Percentiles rank a stretch among this genome's conserved stretches.
Conservation (phyloP, 306 rosid genomes). For the Pterocarpus santalinus region DNA sequence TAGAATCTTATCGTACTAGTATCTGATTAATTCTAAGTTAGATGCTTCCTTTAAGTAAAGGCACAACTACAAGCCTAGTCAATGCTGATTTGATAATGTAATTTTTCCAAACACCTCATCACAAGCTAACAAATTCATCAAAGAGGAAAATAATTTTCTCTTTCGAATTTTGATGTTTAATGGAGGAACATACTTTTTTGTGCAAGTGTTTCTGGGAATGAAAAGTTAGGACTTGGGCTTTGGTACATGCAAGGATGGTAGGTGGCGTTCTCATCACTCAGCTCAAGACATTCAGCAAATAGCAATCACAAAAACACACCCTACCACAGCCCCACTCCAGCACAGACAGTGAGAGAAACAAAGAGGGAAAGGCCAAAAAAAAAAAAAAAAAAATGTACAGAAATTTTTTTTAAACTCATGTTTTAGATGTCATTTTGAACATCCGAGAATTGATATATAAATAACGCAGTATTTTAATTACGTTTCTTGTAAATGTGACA, state of each 20-base stretch:
- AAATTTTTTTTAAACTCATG: no score
- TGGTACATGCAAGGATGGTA: background rate
- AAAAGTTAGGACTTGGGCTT: no score
- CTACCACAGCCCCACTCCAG: conserved; percentile 33
- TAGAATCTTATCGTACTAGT: conserved; percentile 36
- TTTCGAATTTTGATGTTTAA: no score
- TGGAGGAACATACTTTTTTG: no score
- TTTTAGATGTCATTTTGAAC: no score
- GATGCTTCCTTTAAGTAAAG: conserved; percentile 34
- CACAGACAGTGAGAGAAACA: background rate
- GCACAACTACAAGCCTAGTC: background rate
- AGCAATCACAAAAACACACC: conserved; percentile 25
- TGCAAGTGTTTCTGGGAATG: no score
- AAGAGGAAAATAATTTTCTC: no score
- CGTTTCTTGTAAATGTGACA: no score
- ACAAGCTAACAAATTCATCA: no score
- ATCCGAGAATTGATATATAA: no score
- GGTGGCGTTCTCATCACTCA: conserved; percentile 25
- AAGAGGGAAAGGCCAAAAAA: background rate
- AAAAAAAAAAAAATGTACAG: no score
- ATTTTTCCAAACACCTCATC: conserved; percentile 12
- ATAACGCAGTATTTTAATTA: no score
- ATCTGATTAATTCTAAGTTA: background rate
- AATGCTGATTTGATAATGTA: background rate
- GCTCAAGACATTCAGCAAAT: conserved; percentile 12